Evolutionary conservation across 2,329 filamentous ascomycete genomes (phyloP), one percentile per base, ranked within the genome.

Genomic region (Spiromastix sp.): DNA sequence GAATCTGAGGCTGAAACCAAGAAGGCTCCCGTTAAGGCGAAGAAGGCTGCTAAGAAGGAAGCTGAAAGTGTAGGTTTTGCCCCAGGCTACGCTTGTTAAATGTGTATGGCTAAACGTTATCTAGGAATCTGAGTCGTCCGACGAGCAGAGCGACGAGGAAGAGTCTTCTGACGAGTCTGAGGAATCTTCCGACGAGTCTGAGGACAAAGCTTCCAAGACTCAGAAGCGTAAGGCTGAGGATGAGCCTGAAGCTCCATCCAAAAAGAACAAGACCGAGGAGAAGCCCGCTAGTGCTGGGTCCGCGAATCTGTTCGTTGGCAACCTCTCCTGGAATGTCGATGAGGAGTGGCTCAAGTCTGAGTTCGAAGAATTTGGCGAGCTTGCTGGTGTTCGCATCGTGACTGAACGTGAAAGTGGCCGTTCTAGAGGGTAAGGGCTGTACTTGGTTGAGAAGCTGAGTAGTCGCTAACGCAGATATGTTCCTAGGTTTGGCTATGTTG

Each of bases 301-400:
- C 51, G 44, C 55, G 47, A 93, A 86, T 52, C 77, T 95, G 36
- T 95, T 93, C 61, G 77, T 86, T 46, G 87, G 87, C 49, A 89
- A 85, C 69, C 71, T 95, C 45, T 85, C 83, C 63, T 95, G 86
- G 86, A 84, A 79, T 56, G 70, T 94, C 35, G 84, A 93, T 49
- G 87, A 94, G 61, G 77, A 86, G 45, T 76, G 75, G 65, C 77
- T 95, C 45, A 71, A 74, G 47, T 73, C 80, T 50, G 81, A 89
- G 59, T 94, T 95, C 67, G 75, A 86, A 67, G 65, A 74, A 43
- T 89, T 80, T 52, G 80, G 79, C 44, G 81, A 81, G 53, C 70
- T 93, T 38, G 65, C 68, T 46, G 73, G 76, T 50, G 81, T 79
- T 45, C 81, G 85, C 50, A 78, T 94, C 54, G 83, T 94, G 59